Conservation (phyloP, 768 basidiomycete genomes). For the Austroboletus eburneus region DNA sequence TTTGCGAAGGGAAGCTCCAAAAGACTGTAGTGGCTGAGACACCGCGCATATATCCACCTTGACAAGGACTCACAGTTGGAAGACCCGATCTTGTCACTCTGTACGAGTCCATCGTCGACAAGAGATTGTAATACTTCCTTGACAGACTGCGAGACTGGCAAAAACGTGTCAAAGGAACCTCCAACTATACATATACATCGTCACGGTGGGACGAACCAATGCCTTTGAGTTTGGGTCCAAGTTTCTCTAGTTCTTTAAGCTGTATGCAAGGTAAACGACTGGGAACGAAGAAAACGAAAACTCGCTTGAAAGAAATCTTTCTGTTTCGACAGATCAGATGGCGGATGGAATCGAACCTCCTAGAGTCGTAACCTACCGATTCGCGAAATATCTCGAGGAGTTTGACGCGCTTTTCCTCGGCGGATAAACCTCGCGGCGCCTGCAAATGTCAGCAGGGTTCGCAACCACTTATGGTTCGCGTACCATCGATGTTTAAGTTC, state of each 20-base stretch:
- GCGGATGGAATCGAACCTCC: background rate
- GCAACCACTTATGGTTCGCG: conserved; percentile 2
- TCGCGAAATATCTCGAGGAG: conserved; percentile 93
- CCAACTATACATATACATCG: background rate
- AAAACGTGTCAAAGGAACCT: background rate
- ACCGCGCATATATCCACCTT: conserved; percentile 21
- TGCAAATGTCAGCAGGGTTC: conserved; percentile 20
- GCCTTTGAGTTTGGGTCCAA: conserved; percentile 84
- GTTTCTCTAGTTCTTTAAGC: conserved; percentile 91
- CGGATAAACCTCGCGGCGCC: conserved; percentile 82
- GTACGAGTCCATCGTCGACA: conserved; percentile 82
- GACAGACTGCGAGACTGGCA: conserved; percentile 78
- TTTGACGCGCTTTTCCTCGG: conserved; percentile 86
- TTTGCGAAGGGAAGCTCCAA: conserved; percentile 93
- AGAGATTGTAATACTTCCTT: conserved; percentile 89
- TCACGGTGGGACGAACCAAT: conserved; percentile 62
- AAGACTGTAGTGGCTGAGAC: conserved; percentile 53
- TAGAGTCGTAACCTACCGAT: conserved; percentile 50
- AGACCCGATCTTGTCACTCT: conserved; percentile 89
- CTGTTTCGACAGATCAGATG: conserved; percentile 34
- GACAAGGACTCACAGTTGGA: conserved; percentile 70
- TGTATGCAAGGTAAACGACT: conserved; percentile 22
- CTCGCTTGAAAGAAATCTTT: conserved; percentile 75
- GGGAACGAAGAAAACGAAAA: background rate
- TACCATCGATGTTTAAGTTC: conserved; percentile 15